Conservation (phyloP, 768 basidiomycete species). For the Kockovaella imperatae region DNA sequence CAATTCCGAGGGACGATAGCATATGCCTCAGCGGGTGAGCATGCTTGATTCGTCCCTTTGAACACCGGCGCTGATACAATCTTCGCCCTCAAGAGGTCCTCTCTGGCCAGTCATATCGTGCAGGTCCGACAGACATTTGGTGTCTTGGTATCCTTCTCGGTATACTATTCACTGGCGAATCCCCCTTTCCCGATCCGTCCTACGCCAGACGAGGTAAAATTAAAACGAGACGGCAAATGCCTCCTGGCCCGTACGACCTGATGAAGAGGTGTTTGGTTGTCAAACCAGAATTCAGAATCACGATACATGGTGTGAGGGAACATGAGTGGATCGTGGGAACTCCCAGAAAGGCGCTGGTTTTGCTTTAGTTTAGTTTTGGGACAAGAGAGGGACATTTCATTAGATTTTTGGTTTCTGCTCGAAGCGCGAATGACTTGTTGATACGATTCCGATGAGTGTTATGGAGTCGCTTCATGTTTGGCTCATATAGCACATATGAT, state of each 20-base stretch:
- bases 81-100: slow-evolving; percentile 44
- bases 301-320: slow-evolving; percentile 28
- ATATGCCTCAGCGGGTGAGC: slow-evolving; percentile 33
- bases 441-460: too few relatives aligned
- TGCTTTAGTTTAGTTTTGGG: too few relatives aligned
- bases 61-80: background rate
- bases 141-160: slow-evolving; percentile 47
- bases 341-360: too few relatives aligned
- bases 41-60: background rate
- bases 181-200: slow-evolving; percentile 40
- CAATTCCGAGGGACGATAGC: slow-evolving; percentile 53
- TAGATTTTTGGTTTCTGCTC: too few relatives aligned
- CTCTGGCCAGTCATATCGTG: slow-evolving; percentile 43
- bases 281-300: slow-evolving; percentile 29
- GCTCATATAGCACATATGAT: too few relatives aligned
- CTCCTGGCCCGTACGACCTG: slow-evolving; percentile 24
- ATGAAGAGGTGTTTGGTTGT: slow-evolving; percentile 35
- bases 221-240: slow-evolving; percentile 20
- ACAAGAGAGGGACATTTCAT: too few relatives aligned
- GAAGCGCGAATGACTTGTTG: too few relatives aligned
- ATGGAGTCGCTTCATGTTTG: too few relatives aligned
- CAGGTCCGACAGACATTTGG: slow-evolving; percentile 48
- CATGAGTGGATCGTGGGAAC: too few relatives aligned
- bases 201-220: slow-evolving; percentile 29
- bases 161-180: slow-evolving; percentile 47